Evolutionary conservation across 768 basidiomycete species (phyloP).

Genomic region (Mycena olivaceomarginata): DNA sequence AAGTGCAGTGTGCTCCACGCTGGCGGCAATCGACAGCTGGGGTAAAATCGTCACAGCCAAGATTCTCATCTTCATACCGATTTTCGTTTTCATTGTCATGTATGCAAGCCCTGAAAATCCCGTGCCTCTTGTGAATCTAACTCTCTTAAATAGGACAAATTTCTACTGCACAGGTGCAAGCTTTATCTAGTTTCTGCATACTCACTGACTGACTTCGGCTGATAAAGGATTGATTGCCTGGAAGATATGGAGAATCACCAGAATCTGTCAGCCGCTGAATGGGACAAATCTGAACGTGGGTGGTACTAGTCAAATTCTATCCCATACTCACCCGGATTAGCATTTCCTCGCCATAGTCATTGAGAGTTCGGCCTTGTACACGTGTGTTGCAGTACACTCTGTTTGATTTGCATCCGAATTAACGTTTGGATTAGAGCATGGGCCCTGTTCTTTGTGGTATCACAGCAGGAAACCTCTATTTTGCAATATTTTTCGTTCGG

Average conservation of each 20-base stretch:
- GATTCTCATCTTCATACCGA: too few relatives aligned
- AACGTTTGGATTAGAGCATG: constrained; percentile 40
- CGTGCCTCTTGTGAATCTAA: too few relatives aligned
- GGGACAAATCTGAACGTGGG: constrained; percentile 5
- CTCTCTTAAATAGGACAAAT: too few relatives aligned
- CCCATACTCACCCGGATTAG: background rate
- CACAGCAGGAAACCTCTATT: background rate
- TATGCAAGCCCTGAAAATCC: too few relatives aligned
- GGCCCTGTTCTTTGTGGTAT: background rate
- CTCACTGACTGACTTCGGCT: background rate
- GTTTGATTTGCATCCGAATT: background rate
- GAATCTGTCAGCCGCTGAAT: background rate
- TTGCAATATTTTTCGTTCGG: background rate
- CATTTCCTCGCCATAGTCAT: background rate
- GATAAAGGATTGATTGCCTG: background rate
- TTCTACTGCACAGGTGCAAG: too few relatives aligned
- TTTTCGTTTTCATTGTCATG: too few relatives aligned
- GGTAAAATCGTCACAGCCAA: too few relatives aligned
- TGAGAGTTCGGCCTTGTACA: constrained; percentile 5
- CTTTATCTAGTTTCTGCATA: too few relatives aligned
- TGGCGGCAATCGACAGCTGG: too few relatives aligned
- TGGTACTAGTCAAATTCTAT: background rate
- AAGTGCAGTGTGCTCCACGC: too few relatives aligned
- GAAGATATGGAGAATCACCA: constrained; percentile 1
- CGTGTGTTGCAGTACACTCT: background rate